A percentile compares a stretch with the other conserved stretches of the same genome.
Conservation (phyloP, 305 asterid genomes). For the Fraxinus baroniana region DNA sequence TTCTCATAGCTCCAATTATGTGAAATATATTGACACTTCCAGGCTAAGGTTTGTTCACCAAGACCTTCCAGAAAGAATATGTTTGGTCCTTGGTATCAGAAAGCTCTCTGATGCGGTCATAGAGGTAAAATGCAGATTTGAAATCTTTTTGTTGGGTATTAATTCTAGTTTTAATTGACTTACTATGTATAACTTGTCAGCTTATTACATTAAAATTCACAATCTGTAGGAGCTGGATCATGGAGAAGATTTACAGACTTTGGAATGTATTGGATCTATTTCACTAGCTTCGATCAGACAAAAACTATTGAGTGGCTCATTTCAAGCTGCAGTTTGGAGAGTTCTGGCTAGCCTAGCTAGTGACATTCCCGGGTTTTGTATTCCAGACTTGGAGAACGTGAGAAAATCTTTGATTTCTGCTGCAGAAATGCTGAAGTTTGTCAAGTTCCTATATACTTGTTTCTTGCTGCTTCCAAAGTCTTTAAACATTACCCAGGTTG, state of each 20-base stretch:
- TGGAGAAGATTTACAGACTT: conserved; percentile 46
- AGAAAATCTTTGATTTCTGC: conserved; percentile 49
- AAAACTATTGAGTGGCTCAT: conserved; percentile 64
- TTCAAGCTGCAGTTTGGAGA: conserved; percentile 80
- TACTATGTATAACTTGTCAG: conserved; percentile 23
- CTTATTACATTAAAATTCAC: conserved; percentile 19
- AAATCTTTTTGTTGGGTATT: conserved; percentile 14
- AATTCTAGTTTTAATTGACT: background rate
- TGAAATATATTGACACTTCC: conserved; percentile 71
- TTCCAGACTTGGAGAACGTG: conserved; percentile 49
- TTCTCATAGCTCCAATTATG: conserved; percentile 70
- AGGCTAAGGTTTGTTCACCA: conserved; percentile 85
- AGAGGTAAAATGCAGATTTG: conserved; percentile 55
- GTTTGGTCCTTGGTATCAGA: conserved; percentile 65
- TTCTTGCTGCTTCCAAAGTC: conserved; percentile 69
- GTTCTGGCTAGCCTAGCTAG: conserved; percentile 41
- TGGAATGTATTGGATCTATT: conserved; percentile 65
- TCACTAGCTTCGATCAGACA: conserved; percentile 54
- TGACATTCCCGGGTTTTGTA: conserved; percentile 42
- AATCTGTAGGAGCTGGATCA: conserved; percentile 61
- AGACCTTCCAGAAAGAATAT: conserved; percentile 67
- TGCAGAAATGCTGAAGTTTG: conserved; percentile 75
- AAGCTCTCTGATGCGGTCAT: conserved; percentile 87
- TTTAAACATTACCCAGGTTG: conserved; percentile 59
- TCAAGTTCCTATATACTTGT: conserved; percentile 60